These are phyloP conservation scores for Penicillium verhagenii DNA, from an alignment of 495 filamentous ascomycete species.

Conservation along the genomic window DNA sequence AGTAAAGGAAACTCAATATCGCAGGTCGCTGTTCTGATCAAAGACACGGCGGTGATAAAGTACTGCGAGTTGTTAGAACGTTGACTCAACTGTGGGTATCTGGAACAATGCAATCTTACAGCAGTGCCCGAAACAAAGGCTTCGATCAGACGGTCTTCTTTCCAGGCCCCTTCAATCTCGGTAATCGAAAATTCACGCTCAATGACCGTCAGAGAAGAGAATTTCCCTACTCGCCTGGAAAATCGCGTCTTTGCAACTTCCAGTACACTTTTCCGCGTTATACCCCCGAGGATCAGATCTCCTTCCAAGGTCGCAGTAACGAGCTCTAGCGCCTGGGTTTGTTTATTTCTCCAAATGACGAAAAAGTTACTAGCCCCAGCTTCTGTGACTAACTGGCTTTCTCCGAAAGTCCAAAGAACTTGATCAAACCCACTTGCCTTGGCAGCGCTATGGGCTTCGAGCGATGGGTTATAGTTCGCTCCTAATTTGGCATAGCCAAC, in stretches of 20 bases:
- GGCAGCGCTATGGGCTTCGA: conserved; percentile 74
- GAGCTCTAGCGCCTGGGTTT: conserved; percentile 64
- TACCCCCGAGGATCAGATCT: conserved; percentile 78
- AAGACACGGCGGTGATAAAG: conserved; percentile 74
- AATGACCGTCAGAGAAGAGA: conserved; percentile 63
- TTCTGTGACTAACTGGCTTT: conserved; percentile 75
- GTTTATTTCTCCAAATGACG: conserved; percentile 70
- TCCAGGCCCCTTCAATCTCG: conserved; percentile 69
- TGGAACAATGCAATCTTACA: conserved; percentile 46
- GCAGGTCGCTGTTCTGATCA: conserved; percentile 72
- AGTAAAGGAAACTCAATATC: conserved; percentile 65
- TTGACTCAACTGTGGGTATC: too few species aligned
- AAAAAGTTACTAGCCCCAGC: conserved; percentile 92
- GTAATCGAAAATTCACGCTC: conserved; percentile 77
- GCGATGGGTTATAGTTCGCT: conserved; percentile 84
- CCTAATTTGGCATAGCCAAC: conserved; percentile 89
- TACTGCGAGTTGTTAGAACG: conserved; percentile 52
- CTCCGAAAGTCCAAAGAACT: conserved; percentile 84
- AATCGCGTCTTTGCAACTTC: conserved; percentile 63
- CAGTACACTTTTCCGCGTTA: conserved; percentile 75
- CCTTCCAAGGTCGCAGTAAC: conserved; percentile 80
- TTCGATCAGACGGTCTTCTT: conserved; percentile 79
- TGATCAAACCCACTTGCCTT: conserved; percentile 71
- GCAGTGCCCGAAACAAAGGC: conserved; percentile 87
- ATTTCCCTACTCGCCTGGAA: conserved; percentile 25